phyloP scores from a whole-genome alignment of 495 filamentous ascomycete genomes.

The Daldinia vernicosa region DNA sequence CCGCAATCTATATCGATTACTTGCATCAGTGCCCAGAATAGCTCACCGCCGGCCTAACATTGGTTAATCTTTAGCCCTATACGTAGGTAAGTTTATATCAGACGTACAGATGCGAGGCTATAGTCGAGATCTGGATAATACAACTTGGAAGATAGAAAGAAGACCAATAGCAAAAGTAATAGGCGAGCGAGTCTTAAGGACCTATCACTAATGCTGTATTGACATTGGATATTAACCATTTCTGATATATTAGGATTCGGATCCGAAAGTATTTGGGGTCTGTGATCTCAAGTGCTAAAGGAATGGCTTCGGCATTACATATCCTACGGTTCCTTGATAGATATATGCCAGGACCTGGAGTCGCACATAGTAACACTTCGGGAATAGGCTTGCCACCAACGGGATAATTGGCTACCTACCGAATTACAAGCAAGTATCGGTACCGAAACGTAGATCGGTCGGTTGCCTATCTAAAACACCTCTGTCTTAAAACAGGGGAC shows the following conservation, averaged over 20 bases:
- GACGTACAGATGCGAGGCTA: not conserved
- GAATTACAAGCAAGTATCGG: too few species aligned
- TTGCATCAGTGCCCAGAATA: conserved; percentile 1
- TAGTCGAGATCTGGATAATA: not conserved
- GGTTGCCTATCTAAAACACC: not conserved
- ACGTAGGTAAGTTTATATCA: too few species aligned
- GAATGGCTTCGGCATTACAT: too few species aligned
- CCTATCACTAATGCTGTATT: not conserved
- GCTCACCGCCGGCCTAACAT: not conserved
- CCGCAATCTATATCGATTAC: not conserved
- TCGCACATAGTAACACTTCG: too few species aligned
- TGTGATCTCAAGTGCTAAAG: too few species aligned
- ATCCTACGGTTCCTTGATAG: too few species aligned
- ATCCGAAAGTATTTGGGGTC: too few species aligned
- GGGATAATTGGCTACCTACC: too few species aligned
- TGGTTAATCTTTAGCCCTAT: not conserved
- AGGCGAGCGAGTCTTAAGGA: not conserved
- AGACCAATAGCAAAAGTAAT: not conserved
- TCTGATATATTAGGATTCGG: too few species aligned
- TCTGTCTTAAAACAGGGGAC: not conserved
- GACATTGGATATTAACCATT: not conserved
- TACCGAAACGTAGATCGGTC: not conserved
- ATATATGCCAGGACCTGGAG: too few species aligned
- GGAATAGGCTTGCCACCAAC: too few species aligned
- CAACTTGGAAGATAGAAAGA: not conserved